Base-by-base conservation (phyloP, 495 filamentous ascomycete genomes). In the Tetracladium marchalianum region DNA sequence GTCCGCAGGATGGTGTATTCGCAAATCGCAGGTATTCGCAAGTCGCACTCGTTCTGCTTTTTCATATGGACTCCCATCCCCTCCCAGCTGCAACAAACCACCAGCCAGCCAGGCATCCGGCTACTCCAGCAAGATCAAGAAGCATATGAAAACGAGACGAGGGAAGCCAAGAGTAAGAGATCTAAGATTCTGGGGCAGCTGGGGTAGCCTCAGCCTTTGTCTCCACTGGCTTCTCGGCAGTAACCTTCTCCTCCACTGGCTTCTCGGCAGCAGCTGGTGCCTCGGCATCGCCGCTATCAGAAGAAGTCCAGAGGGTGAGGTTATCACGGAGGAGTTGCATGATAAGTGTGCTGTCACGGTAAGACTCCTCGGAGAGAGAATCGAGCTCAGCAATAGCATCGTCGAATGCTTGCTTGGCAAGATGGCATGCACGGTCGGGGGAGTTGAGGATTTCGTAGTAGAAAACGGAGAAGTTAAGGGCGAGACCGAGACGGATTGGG, bases 401-500 rank as follows among this genome's bases (percentile, higher is more conserved):
- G 66, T 98, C 92, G 61, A 98, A 98, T 24, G 93, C 90, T 73
- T 95, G 90, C 82, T 98, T 98, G 64, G 92, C 92, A 45, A 98
- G 80, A 67, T 98, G 92, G 78, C 92, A 98, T 61, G 92, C 92
- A 66, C 90, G 90, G 63, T 98, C 92, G 39, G 92, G 92, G 11
- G 92, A 94, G 82, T 97, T 98, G 57, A 98, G 76, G 66, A 98
- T 98, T 78, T 98, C 92, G 66, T 98, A 98, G 81, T 98, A 98
- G 76, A 98, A 98, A 56, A 98, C 92, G 35, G 93, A 97, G 81
- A 98, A 98, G 79, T 98, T 98, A 53, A 98, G 80, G 51, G 92
- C 92, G 54, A 98, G 85, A 63, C 92, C 92, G 51, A 98, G 87
- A 57, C 92, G 92, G 69, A 97, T 98, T 50, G 92, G 92, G 76